phyloP scores from a whole-genome alignment of 2,329 filamentous ascomycete genomes.

The Elsinoe ampelina region DNA sequence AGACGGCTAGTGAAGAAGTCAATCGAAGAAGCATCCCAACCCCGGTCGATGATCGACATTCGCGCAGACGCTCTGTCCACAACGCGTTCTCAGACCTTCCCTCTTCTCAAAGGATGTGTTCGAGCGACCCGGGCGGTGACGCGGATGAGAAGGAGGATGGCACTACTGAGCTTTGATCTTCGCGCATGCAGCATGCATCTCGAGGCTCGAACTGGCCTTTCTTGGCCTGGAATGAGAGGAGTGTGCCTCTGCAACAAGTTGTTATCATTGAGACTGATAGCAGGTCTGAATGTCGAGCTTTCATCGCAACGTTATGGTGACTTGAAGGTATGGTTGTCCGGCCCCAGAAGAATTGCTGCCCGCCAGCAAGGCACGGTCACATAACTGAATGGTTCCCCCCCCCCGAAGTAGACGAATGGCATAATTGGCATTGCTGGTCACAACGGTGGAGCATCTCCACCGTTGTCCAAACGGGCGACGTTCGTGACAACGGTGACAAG shows the following conservation, averaged over 20 bases:
- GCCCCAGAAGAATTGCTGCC: background rate
- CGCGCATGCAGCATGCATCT: background rate
- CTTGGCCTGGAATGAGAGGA: background rate
- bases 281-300: too few relatives aligned
- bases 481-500: background rate
- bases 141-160: background rate
- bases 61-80: slow-evolving; percentile 5
- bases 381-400: too few relatives aligned
- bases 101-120: background rate
- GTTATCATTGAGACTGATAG: background rate
- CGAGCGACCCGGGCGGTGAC: background rate
- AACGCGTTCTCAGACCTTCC: background rate
- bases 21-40: background rate
- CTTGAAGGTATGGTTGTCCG: background rate
- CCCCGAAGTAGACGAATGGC: too few relatives aligned
- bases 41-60: slow-evolving; percentile 4
- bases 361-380: too few relatives aligned
- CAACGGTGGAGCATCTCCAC: background rate
- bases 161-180: slow-evolving; percentile 7
- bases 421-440: background rate
- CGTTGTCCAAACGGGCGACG: background rate
- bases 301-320: background rate
- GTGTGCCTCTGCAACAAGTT: background rate
- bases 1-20: background rate
- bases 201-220: too few relatives aligned